Conservation (phyloP, 768 basidiomycete genomes). For the Auricularia cornea region DNA sequence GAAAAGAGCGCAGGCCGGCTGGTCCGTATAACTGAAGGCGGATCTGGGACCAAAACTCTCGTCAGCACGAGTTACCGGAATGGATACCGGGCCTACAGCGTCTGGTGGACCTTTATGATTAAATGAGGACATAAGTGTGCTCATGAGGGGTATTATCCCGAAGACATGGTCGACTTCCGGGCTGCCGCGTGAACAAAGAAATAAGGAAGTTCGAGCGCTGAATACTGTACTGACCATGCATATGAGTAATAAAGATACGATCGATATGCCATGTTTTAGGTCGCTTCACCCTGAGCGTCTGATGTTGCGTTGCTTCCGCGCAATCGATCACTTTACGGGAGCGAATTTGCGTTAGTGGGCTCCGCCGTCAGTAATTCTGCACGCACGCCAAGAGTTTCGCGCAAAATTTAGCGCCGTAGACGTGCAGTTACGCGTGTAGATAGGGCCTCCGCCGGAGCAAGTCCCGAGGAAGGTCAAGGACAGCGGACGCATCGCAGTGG, state of each 20-base stretch:
- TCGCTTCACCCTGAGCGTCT: constrained; percentile 49
- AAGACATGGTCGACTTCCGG: constrained; percentile 59
- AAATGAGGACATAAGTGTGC: constrained; percentile 29
- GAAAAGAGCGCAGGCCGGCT: constrained; percentile 63
- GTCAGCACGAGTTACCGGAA: neutral
- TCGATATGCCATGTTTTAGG: constrained; percentile 35
- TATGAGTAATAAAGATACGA: constrained; percentile 77
- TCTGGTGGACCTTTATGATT: neutral
- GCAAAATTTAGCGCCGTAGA: constrained; percentile 53
- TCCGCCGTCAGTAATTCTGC: constrained; percentile 1
- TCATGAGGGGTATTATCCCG: constrained; percentile 61
- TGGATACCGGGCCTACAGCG: neutral
- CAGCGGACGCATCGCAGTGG: constrained; percentile 18
- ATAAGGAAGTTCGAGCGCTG: neutral
- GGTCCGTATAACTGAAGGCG: constrained; percentile 72
- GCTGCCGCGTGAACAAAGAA: neutral
- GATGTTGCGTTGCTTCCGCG: constrained; percentile 70
- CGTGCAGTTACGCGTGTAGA: constrained; percentile 54
- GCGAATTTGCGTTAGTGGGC: neutral
- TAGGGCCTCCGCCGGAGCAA: constrained; percentile 68
- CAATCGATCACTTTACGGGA: constrained; percentile 63
- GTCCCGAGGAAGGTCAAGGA: constrained; percentile 68
- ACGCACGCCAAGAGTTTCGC: constrained; percentile 32
- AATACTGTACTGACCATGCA: constrained; percentile 72
- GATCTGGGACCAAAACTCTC: constrained; percentile 25